Evolutionary conservation across 495 filamentous ascomycete species (phyloP), one percentile per base, ranked within the genome.

Genomic region (Oidiodendron maius): DNA sequence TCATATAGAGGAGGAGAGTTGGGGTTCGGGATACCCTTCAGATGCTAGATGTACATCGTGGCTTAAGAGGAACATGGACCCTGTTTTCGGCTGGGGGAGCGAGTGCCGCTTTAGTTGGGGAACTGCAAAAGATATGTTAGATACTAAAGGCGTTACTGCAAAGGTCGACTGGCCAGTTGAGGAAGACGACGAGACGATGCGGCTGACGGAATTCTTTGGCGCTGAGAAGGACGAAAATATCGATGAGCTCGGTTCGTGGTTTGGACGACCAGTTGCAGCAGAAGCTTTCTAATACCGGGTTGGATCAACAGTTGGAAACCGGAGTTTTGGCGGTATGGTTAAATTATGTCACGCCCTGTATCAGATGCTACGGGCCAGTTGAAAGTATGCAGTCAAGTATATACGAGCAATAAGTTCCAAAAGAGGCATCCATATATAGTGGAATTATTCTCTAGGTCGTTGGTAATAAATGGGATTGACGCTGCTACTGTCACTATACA

Each of bases 101-200:
- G 89, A 96, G 66, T 91, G 87, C 59, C 75, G 93, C 26, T 96
- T 96, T 52, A 93, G 88, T 59, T 98, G 93, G 93, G 86, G 86
- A 5, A 96, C 93, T 1, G 87, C 84, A 9, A 97, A 90, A 63
- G 90, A 96, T 61, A 78, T 96, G 80, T 62, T 98, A 1, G 94
- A 97, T 48, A 59, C 64, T 20, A 74, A 78, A 49, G 62, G 71
- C 22, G 76, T 76, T 72, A 63, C 20, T 65, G 78, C 12, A 25
- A 82, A 75, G 50, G 85, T 94, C 1, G 89, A 96, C 30, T 98
- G 93, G 93, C 86, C 89, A 0, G 70, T 64, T 4, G 83, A 86
- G 11, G 82, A 84, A 0, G 81, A 84, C 34, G 87, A 72, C 23
- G 77, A 80, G 37, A 76, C 70, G 15, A 75, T 75, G 57, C 75